These are phyloP conservation scores for Exophiala phaeomuriformis DNA, from an alignment of 2,329 filamentous ascomycete species.

Conservation along the genomic window DNA sequence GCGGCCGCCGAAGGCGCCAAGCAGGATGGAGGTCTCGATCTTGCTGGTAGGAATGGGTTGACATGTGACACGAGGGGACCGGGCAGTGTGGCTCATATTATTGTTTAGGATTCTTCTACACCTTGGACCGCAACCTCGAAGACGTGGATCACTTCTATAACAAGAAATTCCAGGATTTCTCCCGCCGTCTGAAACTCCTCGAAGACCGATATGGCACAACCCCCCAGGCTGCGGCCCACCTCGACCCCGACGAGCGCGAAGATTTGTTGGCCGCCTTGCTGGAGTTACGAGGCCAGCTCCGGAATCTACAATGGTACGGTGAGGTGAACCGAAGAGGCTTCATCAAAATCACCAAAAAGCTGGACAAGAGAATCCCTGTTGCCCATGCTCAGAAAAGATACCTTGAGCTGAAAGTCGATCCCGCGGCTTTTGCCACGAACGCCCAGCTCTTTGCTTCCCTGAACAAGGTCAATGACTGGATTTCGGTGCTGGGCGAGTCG, in stretches of 20 bases:
- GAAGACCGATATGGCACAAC: constrained; percentile 78
- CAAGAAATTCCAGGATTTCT: constrained; percentile 81
- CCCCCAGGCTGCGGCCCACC: constrained; percentile 59
- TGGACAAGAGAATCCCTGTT: constrained; percentile 85
- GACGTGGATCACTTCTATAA: constrained; percentile 96
- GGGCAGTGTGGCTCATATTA: constrained; percentile 11
- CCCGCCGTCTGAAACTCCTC: constrained; percentile 74
- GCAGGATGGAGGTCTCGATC: constrained; percentile 68
- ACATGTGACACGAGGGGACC: constrained; percentile 20
- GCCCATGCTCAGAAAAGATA: constrained; percentile 76
- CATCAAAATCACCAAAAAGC: constrained; percentile 96
- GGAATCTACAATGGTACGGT: constrained; percentile 95
- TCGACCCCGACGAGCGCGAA: constrained; percentile 83
- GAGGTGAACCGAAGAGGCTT: constrained; percentile 94
- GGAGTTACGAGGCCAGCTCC: constrained; percentile 76
- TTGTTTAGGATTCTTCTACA: constrained; percentile 83
- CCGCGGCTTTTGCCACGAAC: constrained; percentile 78
- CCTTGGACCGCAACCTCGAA: constrained; percentile 92
- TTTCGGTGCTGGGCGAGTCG: constrained; percentile 71
- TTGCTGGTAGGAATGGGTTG: constrained; percentile 65
- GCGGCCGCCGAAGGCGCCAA: constrained; percentile 59
- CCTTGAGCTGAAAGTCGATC: constrained; percentile 82
- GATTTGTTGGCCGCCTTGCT: constrained; percentile 85
- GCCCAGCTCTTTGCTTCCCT: constrained; percentile 50
- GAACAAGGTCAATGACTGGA: constrained; percentile 79